phyloP scores from a whole-genome alignment of 2,329 filamentous ascomycete genomes.

The Penicillium sp. region DNA sequence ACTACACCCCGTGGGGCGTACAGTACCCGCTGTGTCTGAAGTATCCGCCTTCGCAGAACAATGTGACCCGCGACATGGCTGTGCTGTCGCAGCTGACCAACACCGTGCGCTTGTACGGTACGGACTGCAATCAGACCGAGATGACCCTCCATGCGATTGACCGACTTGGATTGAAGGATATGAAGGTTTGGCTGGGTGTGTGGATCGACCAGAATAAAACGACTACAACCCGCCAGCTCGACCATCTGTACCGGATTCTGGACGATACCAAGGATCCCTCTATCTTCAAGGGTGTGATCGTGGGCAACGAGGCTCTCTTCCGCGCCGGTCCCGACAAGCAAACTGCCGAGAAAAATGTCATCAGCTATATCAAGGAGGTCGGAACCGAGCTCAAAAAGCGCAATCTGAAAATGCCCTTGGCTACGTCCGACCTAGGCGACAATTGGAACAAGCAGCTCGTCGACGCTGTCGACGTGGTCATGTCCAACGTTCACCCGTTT shows the following conservation, averaged over 20 bases:
- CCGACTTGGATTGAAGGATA: slow-evolving; percentile 61
- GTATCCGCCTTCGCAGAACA: slow-evolving; percentile 82
- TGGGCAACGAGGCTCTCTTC: slow-evolving; percentile 60
- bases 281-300: slow-evolving; percentile 56
- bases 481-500: slow-evolving; percentile 97
- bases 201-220: slow-evolving; percentile 82
- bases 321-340: slow-evolving; percentile 48
- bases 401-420: slow-evolving; percentile 66
- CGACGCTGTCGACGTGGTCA: slow-evolving; percentile 71
- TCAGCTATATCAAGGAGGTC: slow-evolving; percentile 60
- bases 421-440: slow-evolving; percentile 82
- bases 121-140: slow-evolving; percentile 94
- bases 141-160: slow-evolving; percentile 83
- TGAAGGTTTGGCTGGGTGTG: slow-evolving; percentile 92
- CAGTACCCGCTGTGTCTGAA: slow-evolving; percentile 80
- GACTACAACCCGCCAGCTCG: slow-evolving; percentile 75
- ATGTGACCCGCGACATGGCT: slow-evolving; percentile 84
- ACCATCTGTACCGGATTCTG: slow-evolving; percentile 78
- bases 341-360: slow-evolving; percentile 60
- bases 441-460: slow-evolving; percentile 73
- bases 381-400: slow-evolving; percentile 64
- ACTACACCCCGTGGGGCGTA: slow-evolving; percentile 87
- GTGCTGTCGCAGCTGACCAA: slow-evolving; percentile 87
- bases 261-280: slow-evolving; percentile 46
- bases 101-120: slow-evolving; percentile 82